Base-by-base conservation (phyloP, 2,329 filamentous ascomycete species). In the Xylariales sp. region DNA sequence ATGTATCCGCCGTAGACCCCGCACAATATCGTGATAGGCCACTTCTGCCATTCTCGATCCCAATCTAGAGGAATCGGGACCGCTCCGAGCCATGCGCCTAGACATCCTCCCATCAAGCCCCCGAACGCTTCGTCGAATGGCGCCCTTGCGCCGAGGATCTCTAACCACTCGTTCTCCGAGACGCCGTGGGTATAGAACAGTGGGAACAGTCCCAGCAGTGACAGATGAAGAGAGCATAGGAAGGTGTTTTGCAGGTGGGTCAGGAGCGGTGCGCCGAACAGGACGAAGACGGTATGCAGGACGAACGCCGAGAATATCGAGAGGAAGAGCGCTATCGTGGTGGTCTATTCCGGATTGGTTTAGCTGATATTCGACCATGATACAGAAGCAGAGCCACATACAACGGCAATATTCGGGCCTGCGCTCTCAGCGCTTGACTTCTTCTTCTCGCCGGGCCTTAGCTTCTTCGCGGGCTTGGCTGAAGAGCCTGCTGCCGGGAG, bases 1-100 rank as follows among this genome's bases (percentile, higher is more conserved):
- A 79, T 71, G 62, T 86, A 89, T 1, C 93, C 93, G 5, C 79
- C 65, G 63, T 95, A 97, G 14, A 86, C 73, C 3, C 93, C 93
- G 2, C 78, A 81, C 4, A 97, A 66, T 44, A 98, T 86, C 0
- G 93, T 98, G 35, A 97, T 84, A 0, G 93, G 93, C 86, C 91
- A 98, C 62, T 84, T 87, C 76, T 98, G 93, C 93, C 93, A 98
- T 53, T 95, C 89, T n/a, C 93, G 82, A 62, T 98, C 93, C 91
- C 91, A 97, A 62, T 98, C 93, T 51, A 98, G 70, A 2, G 93
- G 93, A 53, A 98, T 97, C 0, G 94, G 93, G 40, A 97, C 80
- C 6, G 93, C 93, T 3, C 93, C 93, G 31, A 95, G 68, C 93
- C 93, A 97, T 29, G 88, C 88, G 5, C 93, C 93, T 1, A 91